Evolutionary conservation across 345 rosid genomes (phyloP), one percentile per base, ranked within the genome.

Genomic region (Citrus australasica): DNA sequence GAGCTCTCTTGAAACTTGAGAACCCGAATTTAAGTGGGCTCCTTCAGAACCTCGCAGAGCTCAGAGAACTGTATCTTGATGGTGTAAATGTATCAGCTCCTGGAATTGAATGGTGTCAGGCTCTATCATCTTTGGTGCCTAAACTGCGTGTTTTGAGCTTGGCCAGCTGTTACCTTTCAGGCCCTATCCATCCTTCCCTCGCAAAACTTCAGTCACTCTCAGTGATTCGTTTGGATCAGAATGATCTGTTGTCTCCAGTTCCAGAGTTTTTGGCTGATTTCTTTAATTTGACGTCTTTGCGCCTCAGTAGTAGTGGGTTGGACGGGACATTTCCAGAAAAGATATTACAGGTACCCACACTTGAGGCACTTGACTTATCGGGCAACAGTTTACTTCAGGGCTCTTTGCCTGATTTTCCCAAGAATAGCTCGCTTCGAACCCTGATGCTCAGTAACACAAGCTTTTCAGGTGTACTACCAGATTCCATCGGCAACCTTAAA

Each of bases 111-210:
- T 88, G 84, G 86, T 60, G 89, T 59, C 75, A 63, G 32, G 83
- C 78, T 6, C 27, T 85, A 9, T 85, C 87, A 4, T 78, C 83
- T 6, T 80, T 82, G 0, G 32, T 86, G 73, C 79, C 79, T 3
- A 77, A 83, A 33, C 71, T 89, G 69, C 72, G 30, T 67, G 84
- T 37, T 7, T 62, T 89, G 79, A 90, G 94, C 82, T 76, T 85
- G 85, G n/a, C 71, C 48, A 14, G 46, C 25, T 89, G 89, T 77
- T n/a, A 9, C 32, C 81, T 87, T 68, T 71, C 80, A 0, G 93
- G 83, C 37, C 81, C 83, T 10, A 77, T 79, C 0, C 22, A 76
- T 74, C 9, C 59, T 55, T 88, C 87, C 16, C 68, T 86, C 10
- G 19, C 33, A 0, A 74, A 24, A 17, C 70, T 84, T 69, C 51